Base-by-base conservation (phyloP, 129 eudicot species). In the Centrapalus pauciflorus region DNA sequence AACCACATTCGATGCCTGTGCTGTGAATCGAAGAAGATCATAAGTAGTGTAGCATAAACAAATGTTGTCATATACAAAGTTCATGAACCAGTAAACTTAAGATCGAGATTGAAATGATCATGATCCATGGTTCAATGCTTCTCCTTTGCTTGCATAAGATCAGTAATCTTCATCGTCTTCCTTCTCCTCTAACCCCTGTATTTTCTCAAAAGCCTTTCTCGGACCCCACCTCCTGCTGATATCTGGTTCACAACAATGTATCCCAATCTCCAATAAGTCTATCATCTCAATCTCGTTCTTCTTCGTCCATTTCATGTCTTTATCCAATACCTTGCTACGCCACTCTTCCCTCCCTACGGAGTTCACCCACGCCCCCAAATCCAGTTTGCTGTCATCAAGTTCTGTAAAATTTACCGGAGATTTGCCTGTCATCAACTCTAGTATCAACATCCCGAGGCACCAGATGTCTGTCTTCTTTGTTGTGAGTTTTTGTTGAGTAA, bases 381-480 rank as follows among this genome's bases (percentile, higher is more conserved):
- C 94, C 2, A 71, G 74, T 23, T 84, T 72, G 0, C 76, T 78
- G 0, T 77, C 89, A 12, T 87, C 95, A 25, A 73, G 78, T 51
- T 75, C 79, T 25, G 78, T 20, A 70, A 78, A 83, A 38, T 82
- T 69, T 0, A 84, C 75, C 0, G 87, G 88, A 45, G 67, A 81
- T 27, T 75, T 77, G 9, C 95, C 88, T 0, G 95, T 87, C 3
- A 87, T 50, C 14, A 74, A 25, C 58, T 87, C 90, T 0, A 87
- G 73, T 10, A 84, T 87, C 28, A 87, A 60, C 12, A 84, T 87
- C 49, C 95, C 95, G 0, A 87, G 80, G 59, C 90, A 77, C 90
- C 89, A 85, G 0, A 81, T 80, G 27, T 85, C 90, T 0, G 93
- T 85, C 54, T 89, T 85, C 37, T 70, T 73, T 0, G 82, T 77